Conservation (phyloP, 495 filamentous ascomycete species). For the Trichoderma reesei region DNA sequence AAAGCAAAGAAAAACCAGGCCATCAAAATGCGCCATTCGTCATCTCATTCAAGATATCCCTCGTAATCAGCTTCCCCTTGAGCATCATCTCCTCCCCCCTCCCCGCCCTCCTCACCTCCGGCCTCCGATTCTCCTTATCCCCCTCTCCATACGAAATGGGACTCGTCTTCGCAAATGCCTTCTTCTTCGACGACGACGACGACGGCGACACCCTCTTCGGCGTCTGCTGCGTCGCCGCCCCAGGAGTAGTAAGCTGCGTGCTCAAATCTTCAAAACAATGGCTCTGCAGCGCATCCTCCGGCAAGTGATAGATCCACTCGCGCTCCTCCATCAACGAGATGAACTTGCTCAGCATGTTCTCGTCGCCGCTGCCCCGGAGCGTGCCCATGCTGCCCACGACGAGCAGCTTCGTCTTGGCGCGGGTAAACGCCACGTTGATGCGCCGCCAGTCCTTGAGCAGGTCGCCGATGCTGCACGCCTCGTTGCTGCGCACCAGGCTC, state of each 20-base stretch:
- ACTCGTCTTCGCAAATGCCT: conserved; percentile 9
- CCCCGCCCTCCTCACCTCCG: conserved; percentile 24
- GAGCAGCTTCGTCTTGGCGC: conserved; percentile 81
- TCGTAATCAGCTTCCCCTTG: conserved; percentile 31
- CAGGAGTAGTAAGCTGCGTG: conserved; percentile 30
- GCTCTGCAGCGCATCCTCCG: conserved; percentile 47
- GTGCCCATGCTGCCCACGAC: conserved; percentile 75
- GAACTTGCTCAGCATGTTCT: conserved; percentile 67
- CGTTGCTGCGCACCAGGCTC: conserved; percentile 77
- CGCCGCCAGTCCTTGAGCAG: conserved; percentile 83
- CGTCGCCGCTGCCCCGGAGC: conserved; percentile 49
- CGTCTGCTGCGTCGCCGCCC: conserved; percentile 5
- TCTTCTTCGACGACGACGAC: too few relatives aligned
- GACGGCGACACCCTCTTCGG: conserved; percentile 14
- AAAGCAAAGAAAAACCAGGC: too few relatives aligned
- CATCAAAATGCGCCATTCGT: conserved; percentile 25
- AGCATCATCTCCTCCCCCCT: conserved; percentile 29
- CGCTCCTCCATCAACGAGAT: conserved; percentile 63
- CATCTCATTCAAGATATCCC: conserved; percentile 42
- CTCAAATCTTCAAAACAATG: conserved; percentile 51
- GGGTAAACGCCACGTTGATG: conserved; percentile 91
- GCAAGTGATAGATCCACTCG: conserved; percentile 68
- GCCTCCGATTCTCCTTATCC: conserved; percentile 15
- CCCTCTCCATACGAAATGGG: background rate
- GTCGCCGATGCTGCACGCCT: conserved; percentile 70